These are phyloP conservation scores for Serendipita sp. DNA, from an alignment of 768 basidiomycete genomes.

Conservation along the genomic window DNA sequence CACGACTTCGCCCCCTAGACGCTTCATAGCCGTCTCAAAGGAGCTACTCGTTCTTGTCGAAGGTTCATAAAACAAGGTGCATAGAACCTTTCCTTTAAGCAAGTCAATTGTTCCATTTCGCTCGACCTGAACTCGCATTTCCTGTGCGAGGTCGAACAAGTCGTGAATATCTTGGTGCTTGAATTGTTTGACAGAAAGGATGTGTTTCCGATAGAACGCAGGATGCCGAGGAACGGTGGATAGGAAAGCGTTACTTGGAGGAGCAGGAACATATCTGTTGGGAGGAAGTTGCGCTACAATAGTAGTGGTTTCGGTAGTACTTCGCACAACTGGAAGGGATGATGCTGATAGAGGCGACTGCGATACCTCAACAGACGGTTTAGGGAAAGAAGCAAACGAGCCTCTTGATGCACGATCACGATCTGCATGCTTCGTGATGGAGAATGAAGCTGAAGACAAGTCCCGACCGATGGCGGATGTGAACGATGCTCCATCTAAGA, in stretches of 20 bases:
- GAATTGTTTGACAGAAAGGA: conserved; percentile 90
- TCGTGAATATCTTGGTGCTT: conserved; percentile 77
- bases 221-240: conserved; percentile 44
- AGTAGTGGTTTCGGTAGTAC: neutral
- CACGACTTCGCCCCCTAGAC: conserved; percentile 93
- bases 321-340: neutral
- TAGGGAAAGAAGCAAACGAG: conserved; percentile 17
- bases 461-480: conserved; percentile 49
- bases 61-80: conserved; percentile 76
- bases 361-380: conserved; percentile 20
- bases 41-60: conserved; percentile 91
- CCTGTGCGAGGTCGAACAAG: conserved; percentile 85
- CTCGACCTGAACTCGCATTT: conserved; percentile 95
- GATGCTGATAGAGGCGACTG: neutral
- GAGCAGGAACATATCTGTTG: neutral
- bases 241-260: conserved; percentile 3
- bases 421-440: conserved; percentile 9
- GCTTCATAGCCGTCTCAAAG: conserved; percentile 98
- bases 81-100: conserved; percentile 79
- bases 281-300: neutral
- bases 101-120: conserved; percentile 77
- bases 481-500: conserved; percentile 69
- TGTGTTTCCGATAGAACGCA: conserved; percentile 84
- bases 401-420: conserved; percentile 8
- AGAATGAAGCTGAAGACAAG: conserved; percentile 44